Evolutionary conservation across 805 yeast species (phyloP).

Genomic region (Nakazawaea anatomiae): DNA sequence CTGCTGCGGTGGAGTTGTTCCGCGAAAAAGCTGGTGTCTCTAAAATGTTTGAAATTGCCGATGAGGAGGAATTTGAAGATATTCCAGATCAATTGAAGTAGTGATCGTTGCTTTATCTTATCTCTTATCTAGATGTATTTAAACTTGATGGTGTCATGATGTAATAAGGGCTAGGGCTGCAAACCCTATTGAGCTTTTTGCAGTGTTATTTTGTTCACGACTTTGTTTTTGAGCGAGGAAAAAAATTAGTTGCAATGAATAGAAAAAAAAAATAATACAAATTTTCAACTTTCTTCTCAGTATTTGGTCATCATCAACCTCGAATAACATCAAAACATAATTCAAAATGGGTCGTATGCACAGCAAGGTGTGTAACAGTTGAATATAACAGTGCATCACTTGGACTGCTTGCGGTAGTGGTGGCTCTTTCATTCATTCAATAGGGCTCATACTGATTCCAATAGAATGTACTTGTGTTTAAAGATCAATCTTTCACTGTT

Average conservation of each 20-base stretch:
- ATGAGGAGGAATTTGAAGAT: constrained; percentile 66
- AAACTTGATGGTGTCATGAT: background rate
- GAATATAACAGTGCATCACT: constrained; percentile 18
- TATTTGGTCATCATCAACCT: constrained; percentile 5
- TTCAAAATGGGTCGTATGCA: constrained; percentile 99
- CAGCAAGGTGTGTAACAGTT: constrained; percentile 75
- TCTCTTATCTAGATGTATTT: background rate
- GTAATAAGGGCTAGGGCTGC: background rate
- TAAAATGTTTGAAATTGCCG: constrained; percentile 51
- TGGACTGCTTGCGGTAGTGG: constrained; percentile 27
- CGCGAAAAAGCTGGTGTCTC: constrained; percentile 77
- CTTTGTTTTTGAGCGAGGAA: no score
- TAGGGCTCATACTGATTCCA: no score
- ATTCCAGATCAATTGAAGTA: constrained; percentile 30
- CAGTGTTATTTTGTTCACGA: no score
- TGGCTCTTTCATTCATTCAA: background rate
- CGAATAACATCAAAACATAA: constrained; percentile 28
- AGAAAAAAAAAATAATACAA: constrained; percentile 6
- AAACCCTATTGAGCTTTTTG: background rate
- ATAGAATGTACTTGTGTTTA: no score
- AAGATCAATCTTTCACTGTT: no score
- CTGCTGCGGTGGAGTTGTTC: constrained; percentile 81
- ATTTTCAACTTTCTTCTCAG: background rate
- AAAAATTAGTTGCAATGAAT: no score
- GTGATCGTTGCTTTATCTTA: background rate